Evolutionary conservation across 176 grass and related monocot genomes (phyloP).

Genomic region (Carex littledalei): DNA sequence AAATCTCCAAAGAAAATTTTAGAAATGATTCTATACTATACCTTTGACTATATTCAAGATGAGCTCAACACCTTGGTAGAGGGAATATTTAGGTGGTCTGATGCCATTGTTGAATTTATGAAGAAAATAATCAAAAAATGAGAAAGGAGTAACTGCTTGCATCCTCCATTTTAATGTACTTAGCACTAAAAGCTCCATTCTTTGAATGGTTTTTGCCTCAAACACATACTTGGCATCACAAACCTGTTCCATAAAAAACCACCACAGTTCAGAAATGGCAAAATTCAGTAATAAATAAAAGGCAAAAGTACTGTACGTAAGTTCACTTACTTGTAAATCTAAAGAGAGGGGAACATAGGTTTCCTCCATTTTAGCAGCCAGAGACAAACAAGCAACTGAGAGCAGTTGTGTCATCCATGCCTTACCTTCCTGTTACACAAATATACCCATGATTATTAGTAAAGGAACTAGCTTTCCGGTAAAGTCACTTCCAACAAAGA

Average conservation of each 20-base stretch:
- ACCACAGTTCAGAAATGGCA: constrained; percentile 13
- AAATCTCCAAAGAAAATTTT: background rate
- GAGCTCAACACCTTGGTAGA: constrained; percentile 41
- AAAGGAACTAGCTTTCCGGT: constrained; percentile 15
- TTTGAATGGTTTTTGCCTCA: constrained; percentile 63
- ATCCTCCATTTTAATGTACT: constrained; percentile 84
- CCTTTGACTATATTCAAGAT: constrained; percentile 55
- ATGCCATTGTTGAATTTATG: constrained; percentile 40
- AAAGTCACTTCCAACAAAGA: background rate
- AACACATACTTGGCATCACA: constrained; percentile 55
- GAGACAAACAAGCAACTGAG: constrained; percentile 68
- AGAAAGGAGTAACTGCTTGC: constrained; percentile 80
- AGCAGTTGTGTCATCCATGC: constrained; percentile 80
- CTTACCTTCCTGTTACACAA: constrained; percentile 60
- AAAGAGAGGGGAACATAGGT: constrained; percentile 49
- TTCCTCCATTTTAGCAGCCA: constrained; percentile 93
- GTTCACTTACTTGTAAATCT: constrained; percentile 67
- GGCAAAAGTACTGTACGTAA: background rate
- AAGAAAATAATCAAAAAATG: constrained; percentile 77
- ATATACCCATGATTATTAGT: background rate
- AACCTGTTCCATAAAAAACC: constrained; percentile 29
- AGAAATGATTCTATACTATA: constrained; percentile 26
- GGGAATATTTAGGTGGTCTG: constrained; percentile 13
- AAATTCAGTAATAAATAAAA: background rate
- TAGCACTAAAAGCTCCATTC: constrained; percentile 89